Conservation (phyloP, 805 yeast species). For the Suhomyces faveliae region DNA sequence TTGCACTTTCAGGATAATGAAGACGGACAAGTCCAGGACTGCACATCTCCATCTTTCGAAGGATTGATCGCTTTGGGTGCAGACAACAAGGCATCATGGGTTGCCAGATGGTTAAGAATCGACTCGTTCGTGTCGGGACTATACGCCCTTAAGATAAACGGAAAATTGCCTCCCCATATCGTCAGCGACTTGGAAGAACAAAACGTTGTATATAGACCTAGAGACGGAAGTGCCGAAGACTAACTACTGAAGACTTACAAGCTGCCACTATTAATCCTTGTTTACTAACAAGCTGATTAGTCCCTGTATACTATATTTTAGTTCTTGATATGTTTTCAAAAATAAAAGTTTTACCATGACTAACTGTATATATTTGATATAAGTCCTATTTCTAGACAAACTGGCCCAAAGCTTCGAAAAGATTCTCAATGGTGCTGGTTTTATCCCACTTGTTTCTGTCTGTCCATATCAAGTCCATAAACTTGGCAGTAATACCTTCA, state of each 20-base stretch:
- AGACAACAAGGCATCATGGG: conserved; percentile 83
- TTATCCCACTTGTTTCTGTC: conserved; percentile 53
- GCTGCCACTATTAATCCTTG: neutral
- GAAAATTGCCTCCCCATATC: conserved; percentile 86
- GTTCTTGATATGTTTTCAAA: conserved; percentile 2
- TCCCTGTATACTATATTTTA: conserved; percentile 5
- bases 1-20: conserved; percentile 75
- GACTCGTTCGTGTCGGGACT: conserved; percentile 86
- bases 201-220: conserved; percentile 84
- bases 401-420: conserved; percentile 18
- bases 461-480: conserved; percentile 74
- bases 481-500: conserved; percentile 52
- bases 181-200: conserved; percentile 67
- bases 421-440: conserved; percentile 31
- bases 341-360: conserved; percentile 3
- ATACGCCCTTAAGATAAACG: conserved; percentile 91
- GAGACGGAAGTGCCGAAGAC: conserved; percentile 86
- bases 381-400: neutral
- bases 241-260: conserved; percentile 17
- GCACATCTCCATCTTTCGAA: conserved; percentile 95
- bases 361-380: neutral
- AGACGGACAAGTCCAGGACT: conserved; percentile 80
- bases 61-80: conserved; percentile 90
- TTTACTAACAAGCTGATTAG: neutral
- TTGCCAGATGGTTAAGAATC: conserved; percentile 91